Evolutionary conservation across 2,329 filamentous ascomycete species (phyloP), one percentile per base, ranked within the genome.

Genomic region (Colletotrichum liriopes): DNA sequence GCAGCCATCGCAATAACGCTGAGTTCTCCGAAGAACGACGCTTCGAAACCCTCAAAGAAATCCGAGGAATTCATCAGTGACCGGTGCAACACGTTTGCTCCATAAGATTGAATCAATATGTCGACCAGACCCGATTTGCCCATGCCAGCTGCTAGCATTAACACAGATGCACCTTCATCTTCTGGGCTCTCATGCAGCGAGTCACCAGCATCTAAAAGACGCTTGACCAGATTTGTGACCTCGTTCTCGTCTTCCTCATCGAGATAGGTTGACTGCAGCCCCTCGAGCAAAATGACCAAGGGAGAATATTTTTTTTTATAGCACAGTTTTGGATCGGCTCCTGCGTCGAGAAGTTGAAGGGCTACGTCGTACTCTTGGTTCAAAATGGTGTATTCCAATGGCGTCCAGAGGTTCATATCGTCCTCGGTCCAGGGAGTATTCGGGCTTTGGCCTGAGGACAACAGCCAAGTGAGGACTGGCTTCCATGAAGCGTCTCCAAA

Each of bases 361-460:
- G 55, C 39, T 8, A 54, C n/a, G 9, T 3, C n/a, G 3, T 47
- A 32, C 2, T 11, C 2, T 12, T 2, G 5, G n/a, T 3, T 0
- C 6, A 18, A 0, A 4, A 56, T 9, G 3, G 16, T 11, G 12
- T 16, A 0, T 49, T 62, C 5, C 16, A 68, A 3, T 5, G 58
- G 58, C 1, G 45, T 56, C 5, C 4, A 14, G 18, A 29, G 18
- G 9, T 1, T 26, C 23, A 26, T 26, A 26, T 26, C 1, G 23
- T 26, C 23, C 1, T 16, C 1, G 8, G 2, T 37, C 23, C 8
- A 11, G 16, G 35, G 35, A 32, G 11, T 39, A 9, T 70, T 29
- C 3, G 45, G 67, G 26, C 51, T n/a, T 18, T 70, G 60, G 0
- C 60, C 67, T 5, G 52, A 65, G 20, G 20, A 20, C 12, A 70